Percentiles rank a stretch among this genome's conserved stretches.
These are phyloP conservation scores for Mucuna pruriens DNA, from an alignment of 306 rosid species.

Conservation along the genomic window DNA sequence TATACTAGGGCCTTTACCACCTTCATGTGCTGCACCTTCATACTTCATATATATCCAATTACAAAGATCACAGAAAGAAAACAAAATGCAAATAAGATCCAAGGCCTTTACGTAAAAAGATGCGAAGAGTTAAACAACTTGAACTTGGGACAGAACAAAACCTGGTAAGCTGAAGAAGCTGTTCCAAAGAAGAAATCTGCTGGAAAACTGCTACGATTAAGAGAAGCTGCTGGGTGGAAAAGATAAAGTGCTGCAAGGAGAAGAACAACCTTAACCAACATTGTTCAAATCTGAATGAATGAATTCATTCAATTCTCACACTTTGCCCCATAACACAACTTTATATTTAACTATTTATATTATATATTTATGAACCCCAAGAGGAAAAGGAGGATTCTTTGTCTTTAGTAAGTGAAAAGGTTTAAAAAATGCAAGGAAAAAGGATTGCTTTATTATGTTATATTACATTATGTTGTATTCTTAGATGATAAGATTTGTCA, in stretches of 20 bases:
- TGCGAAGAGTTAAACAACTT: background rate
- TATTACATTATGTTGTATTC: background rate
- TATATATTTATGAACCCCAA: background rate
- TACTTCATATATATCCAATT: constrained; percentile 30
- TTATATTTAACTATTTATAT: background rate
- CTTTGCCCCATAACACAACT: background rate
- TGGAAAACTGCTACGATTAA: constrained; percentile 54
- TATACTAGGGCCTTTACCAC: constrained; percentile 66
- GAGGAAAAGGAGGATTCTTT: background rate
- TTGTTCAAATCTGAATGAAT: constrained; percentile 36
- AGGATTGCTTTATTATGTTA: background rate
- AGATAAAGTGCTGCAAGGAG: constrained; percentile 30
- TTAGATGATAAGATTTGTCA: background rate
- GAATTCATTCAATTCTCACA: constrained; percentile 28
- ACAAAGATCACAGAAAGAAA: background rate
- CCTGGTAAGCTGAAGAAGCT: constrained; percentile 72
- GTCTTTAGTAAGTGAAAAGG: constrained; percentile 27
- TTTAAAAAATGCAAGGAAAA: background rate
- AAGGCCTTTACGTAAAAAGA: constrained; percentile 2
- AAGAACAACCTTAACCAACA: constrained; percentile 41
- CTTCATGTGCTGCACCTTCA: constrained; percentile 58
- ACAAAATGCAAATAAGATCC: constrained; percentile 17
- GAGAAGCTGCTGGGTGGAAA: constrained; percentile 42
- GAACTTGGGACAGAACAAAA: constrained; percentile 25
- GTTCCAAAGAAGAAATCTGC: constrained; percentile 59